phyloP scores from a whole-genome alignment of 495 filamentous ascomycete species.

The Aspergillus kassunensis region DNA sequence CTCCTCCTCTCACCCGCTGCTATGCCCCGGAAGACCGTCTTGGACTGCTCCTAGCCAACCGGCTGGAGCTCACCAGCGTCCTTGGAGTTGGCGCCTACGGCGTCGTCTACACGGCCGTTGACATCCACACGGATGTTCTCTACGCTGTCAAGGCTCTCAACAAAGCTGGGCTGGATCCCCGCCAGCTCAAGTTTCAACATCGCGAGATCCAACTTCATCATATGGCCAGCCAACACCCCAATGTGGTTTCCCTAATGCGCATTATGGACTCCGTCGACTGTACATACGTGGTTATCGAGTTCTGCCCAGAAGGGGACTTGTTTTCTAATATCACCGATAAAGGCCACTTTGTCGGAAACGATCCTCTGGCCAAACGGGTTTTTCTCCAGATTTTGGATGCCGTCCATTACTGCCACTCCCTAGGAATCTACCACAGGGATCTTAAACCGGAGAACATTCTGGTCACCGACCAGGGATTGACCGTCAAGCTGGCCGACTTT shows the following conservation, averaged over 20 bases:
- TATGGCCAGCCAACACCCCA: conserved; percentile 79
- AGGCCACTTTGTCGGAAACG: conserved; percentile 89
- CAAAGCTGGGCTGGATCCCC: conserved; percentile 82
- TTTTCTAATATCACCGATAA: conserved; percentile 97
- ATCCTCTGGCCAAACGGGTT: conserved; percentile 76
- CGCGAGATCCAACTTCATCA: conserved; percentile 91
- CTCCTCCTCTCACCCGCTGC: conserved; percentile 49
- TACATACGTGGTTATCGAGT: conserved; percentile 96
- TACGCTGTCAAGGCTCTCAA: conserved; percentile 97
- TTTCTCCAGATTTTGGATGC: conserved; percentile 98
- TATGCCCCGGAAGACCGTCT: conserved; percentile 77
- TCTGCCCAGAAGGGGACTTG: conserved; percentile 93
- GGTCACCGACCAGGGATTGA: conserved; percentile 80
- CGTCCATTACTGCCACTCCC: conserved; percentile 88
- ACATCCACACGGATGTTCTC: conserved; percentile 72
- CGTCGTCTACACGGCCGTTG: conserved; percentile 90
- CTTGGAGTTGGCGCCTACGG: conserved; percentile 95
- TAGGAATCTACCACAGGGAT: conserved; percentile 96
- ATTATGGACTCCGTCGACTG: conserved; percentile 92
- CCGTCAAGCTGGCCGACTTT: conserved; percentile 96
- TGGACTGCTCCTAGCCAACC: conserved; percentile 76
- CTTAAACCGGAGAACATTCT: conserved; percentile 98
- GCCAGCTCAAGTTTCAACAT: conserved; percentile 87
- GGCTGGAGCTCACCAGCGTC: conserved; percentile 77
- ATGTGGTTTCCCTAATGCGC: conserved; percentile 90